Evolutionary conservation across 2,329 filamentous ascomycete species (phyloP).

Genomic region (Pseudocercospora macadamiae): DNA sequence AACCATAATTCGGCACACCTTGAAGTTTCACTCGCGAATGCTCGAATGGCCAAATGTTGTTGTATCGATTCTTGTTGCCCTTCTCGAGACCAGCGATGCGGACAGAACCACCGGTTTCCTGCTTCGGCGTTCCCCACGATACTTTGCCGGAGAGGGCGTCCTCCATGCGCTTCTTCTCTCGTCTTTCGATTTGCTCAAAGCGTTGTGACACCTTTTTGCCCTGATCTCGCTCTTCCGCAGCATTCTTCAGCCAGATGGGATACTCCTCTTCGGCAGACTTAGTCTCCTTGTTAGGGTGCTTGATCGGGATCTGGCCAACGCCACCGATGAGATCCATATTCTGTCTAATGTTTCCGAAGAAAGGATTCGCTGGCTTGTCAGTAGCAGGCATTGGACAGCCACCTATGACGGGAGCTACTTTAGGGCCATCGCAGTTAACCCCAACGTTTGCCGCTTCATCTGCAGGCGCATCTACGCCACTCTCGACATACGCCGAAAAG

Average conservation of each 20-base stretch:
- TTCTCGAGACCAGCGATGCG: slow-evolving; percentile 92
- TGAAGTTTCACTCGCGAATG: slow-evolving; percentile 84
- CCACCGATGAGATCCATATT: slow-evolving; percentile 94
- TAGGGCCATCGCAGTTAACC: slow-evolving; percentile 56
- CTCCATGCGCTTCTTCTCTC: slow-evolving; percentile 90
- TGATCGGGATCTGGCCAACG: slow-evolving; percentile 76
- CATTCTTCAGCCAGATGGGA: slow-evolving; percentile 76
- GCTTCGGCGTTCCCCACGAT: slow-evolving; percentile 52
- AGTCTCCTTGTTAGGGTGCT: slow-evolving; percentile 58
- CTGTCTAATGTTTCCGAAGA: slow-evolving; percentile 94
- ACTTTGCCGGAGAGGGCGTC: slow-evolving; percentile 69
- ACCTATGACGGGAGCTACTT: slow-evolving; percentile 78
- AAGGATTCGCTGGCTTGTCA: slow-evolving; percentile 75
- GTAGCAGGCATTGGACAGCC: slow-evolving; percentile 79
- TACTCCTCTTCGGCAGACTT: slow-evolving; percentile 56
- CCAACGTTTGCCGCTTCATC: slow-evolving; percentile 19
- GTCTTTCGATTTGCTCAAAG: slow-evolving; percentile 81
- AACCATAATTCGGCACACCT: slow-evolving; percentile 66
- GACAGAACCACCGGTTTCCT: slow-evolving; percentile 44
- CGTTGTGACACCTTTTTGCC: slow-evolving; percentile 80
- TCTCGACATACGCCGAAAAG: slow-evolving; percentile 68
- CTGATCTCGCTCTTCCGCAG: slow-evolving; percentile 67
- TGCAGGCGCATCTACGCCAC: slow-evolving; percentile 25
- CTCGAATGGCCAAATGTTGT: slow-evolving; percentile 96
- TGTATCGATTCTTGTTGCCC: slow-evolving; percentile 93